Base-by-base conservation (phyloP, 495 filamentous ascomycete species). In the Neurospora tetraspora region DNA sequence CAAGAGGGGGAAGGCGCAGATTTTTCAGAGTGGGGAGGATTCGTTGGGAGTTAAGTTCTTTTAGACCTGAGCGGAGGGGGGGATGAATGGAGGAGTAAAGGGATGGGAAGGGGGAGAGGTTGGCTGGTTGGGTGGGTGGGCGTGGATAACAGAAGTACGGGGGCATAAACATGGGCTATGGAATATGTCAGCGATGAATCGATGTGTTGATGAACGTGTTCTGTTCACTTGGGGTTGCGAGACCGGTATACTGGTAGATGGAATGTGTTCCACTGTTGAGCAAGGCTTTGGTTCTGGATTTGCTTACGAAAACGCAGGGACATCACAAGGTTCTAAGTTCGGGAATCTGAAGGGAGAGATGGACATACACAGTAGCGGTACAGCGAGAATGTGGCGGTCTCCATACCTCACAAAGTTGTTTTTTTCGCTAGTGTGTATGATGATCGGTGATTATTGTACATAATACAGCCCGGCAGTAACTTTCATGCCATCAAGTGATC, bases 31-130 rank as follows among this genome's bases (percentile, higher is more conserved):
- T 65, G 53, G 53, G 7, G 94, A 94, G 74, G 95, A 95, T 75
- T 89, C 91, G 72, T 88, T 90, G 78, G 96, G 96, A 70, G 93
- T 98, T 73, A 99, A 99, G 83, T 98, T 99, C 84, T 98, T 98
- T 79, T 98, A 59, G 5, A 11, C 23, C 47, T 27, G 31, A 27
- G 31, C 27, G 23, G 53, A 18, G 53, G 5, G 27, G 7, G 53
- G 7, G 43, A 47, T 10, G 2, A 9, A 47, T 45, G 42, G 42
- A 45, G 16, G 42, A 7, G 6, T 2, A 18, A 12, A 9, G 34
- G 20, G 53, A 16, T 61, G 53, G 23, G 12, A 53, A 53, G 10
- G 23, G 5, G 20, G 45, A 5, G 45, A 6, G 2, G 10, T 53
- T 53, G 20, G 20, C n/a, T 53, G 20, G 47, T 0, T 31, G 27